Percentiles rank a stretch among this genome's conserved stretches.
phyloP scores from a whole-genome alignment of 2,329 filamentous ascomycete species.

The Orbilia quercus region DNA sequence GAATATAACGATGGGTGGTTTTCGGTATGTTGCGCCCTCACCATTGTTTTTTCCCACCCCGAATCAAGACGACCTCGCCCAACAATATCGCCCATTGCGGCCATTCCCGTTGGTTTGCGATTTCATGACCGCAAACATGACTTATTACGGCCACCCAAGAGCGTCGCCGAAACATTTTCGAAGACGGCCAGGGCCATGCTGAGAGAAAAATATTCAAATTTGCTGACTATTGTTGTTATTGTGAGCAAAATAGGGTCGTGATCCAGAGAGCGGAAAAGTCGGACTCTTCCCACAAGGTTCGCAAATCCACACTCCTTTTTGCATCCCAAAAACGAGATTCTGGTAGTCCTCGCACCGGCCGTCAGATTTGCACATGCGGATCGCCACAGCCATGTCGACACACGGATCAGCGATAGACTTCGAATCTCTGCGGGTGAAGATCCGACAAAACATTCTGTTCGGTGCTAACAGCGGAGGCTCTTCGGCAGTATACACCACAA shows the following conservation, averaged over 20 bases:
- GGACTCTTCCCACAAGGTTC: constrained; percentile 86
- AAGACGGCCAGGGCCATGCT: constrained; percentile 13
- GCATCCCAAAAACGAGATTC: constrained; percentile 59
- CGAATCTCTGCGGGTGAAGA: constrained; percentile 49
- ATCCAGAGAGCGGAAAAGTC: constrained; percentile 77
- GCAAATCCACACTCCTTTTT: constrained; percentile 60
- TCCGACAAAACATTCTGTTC: constrained; percentile 52
- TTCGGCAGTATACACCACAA: constrained; percentile 49
- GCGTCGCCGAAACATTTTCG: constrained; percentile 28
- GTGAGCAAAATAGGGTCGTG: constrained; percentile 68
- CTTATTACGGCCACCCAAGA: constrained; percentile 9
- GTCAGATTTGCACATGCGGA: constrained; percentile 9
- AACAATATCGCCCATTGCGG: constrained; percentile 47
- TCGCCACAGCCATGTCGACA: constrained; percentile 32
- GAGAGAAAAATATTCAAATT: constrained; percentile 40
- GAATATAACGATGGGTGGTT: constrained; percentile 92
- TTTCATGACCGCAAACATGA: constrained; percentile 15
- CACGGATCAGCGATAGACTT: constrained; percentile 53
- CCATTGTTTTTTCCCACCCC: constrained; percentile 35
- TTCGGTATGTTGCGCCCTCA: constrained; percentile 64
- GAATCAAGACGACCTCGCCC: constrained; percentile 36
- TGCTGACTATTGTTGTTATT: constrained; percentile 46
- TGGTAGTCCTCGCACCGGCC: constrained; percentile 47
- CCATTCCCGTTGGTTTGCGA: constrained; percentile 51
- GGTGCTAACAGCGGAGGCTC: constrained; percentile 46